A percentile compares a stretch with the other conserved stretches of the same genome.
Evolutionary conservation across 495 filamentous ascomycete genomes (phyloP).

Genomic region (Penicillium argentinense): DNA sequence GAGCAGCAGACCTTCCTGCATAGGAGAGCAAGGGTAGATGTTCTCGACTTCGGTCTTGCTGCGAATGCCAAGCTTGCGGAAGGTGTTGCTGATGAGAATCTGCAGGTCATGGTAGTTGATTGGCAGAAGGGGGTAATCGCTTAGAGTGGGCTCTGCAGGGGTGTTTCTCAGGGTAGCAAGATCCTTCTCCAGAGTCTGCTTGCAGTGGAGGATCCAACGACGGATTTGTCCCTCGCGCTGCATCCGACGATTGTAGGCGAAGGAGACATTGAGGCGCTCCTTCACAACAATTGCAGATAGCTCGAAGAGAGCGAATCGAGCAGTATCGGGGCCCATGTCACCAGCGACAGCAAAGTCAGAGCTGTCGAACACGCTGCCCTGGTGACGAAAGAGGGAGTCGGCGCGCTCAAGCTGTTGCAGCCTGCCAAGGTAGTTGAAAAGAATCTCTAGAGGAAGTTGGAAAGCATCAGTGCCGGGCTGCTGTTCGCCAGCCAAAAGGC

Average conservation of each 20-base stretch:
- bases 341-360: conserved; percentile 42
- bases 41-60: conserved; percentile 51
- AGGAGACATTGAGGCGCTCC: conserved; percentile 58
- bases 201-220: conserved; percentile 61
- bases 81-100: conserved; percentile 37
- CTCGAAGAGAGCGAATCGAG: conserved; percentile 64
- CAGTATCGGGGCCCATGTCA: conserved; percentile 46
- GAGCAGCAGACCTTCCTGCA: conserved; percentile 66
- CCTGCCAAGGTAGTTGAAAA: conserved; percentile 67
- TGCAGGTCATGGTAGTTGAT: conserved; percentile 56
- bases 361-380: conserved; percentile 49
- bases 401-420: conserved; percentile 59
- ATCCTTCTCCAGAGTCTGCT: conserved; percentile 55
- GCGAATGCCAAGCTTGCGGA: conserved; percentile 50
- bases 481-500: conserved; percentile 46
- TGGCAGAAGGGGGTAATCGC: conserved; percentile 64
- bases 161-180: conserved; percentile 49
- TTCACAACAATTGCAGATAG: conserved; percentile 58
- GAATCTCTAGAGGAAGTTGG: conserved; percentile 62
- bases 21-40: conserved; percentile 63
- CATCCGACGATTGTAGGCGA: conserved; percentile 61
- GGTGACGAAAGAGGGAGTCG: conserved; percentile 59
- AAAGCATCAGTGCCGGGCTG: conserved; percentile 43
- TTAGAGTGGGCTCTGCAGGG: conserved; percentile 56
- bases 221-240: conserved; percentile 55